Base-by-base conservation (phyloP, 2,329 filamentous ascomycete species). In the Colletotrichum filicis region DNA sequence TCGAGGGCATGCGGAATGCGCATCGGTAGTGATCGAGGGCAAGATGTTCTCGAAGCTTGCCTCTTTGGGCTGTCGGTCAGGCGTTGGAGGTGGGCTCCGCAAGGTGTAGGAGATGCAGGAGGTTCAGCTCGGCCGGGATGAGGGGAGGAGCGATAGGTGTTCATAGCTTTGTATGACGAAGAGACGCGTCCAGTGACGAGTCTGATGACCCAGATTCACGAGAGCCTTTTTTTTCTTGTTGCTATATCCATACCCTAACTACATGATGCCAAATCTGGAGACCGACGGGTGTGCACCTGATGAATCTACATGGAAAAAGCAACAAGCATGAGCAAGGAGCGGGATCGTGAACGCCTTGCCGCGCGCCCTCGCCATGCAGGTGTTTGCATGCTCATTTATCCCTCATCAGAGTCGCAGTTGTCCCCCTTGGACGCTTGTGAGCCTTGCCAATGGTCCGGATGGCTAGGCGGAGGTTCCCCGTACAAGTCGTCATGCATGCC, bases 11-110 rank as follows among this genome's bases (percentile, higher is more conserved):
- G 52, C 32, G 26, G 14, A 61, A 53, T 56, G 56, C 49, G 12
- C 49, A 24, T 49, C 32, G 42, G 26, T 56, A 52, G 28, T n/a
- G 26, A 53, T 24, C 32, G 61, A 60, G 60, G 49, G 35, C n/a
- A 14, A 61, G 56, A 61, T 71, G 46, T 61, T 66, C 71, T 73
- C 55, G 70, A 73, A 69, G 53, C 22, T n/a, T 62, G 3, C 71
- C 56, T 22, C 22, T n/a, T 66, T 71, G 26, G 60, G 30, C 8
- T 7, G 26, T 70, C 56, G 60, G 66, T 73, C 60, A 65, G 67
- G 32, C 32, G 16, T 46, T 26, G 58, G 53, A 19, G 9, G 32
- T 22, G 52, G 30, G 46, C 57, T 30, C 46, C 28, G 30, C 32
- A 49, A 53, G n/a, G 5, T 53, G 26, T n/a, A 32, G 28, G 9